phyloP scores from a whole-genome alignment of 805 yeast genomes.

The Starmerella floris region DNA sequence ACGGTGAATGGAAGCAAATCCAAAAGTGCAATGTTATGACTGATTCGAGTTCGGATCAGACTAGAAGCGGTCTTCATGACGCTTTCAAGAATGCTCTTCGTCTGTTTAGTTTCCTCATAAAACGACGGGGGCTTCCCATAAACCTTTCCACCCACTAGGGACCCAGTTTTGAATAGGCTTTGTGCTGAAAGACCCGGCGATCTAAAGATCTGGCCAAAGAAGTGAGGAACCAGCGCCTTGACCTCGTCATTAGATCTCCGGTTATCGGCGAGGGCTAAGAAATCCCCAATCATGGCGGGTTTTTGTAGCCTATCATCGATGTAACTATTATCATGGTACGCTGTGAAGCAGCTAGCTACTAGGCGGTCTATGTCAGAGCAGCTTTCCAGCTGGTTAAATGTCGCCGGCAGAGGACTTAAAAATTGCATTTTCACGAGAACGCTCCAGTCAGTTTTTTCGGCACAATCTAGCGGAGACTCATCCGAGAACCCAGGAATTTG shows the following conservation, averaged over 20 bases:
- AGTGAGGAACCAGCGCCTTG: slow-evolving; percentile 31
- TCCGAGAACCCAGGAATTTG: neutral
- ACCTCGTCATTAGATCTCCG: slow-evolving; percentile 8
- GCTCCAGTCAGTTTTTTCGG: slow-evolving; percentile 30
- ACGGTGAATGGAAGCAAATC: slow-evolving; percentile 27
- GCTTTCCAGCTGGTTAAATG: slow-evolving; percentile 36
- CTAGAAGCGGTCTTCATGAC: slow-evolving; percentile 19
- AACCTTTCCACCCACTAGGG: slow-evolving; percentile 4
- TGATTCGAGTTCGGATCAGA: slow-evolving; percentile 11
- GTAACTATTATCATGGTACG: slow-evolving; percentile 47
- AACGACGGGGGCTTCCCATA: slow-evolving; percentile 14
- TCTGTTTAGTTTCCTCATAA: slow-evolving; percentile 24
- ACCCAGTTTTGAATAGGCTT: neutral
- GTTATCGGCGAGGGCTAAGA: slow-evolving; percentile 60
- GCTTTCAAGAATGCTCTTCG: slow-evolving; percentile 25
- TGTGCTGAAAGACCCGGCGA: slow-evolving; percentile 24
- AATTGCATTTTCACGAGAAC: slow-evolving; percentile 50
- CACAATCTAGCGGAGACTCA: neutral
- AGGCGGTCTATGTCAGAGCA: slow-evolving; percentile 49
- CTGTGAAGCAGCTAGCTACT: slow-evolving; percentile 51
- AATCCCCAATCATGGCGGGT: slow-evolving; percentile 54
- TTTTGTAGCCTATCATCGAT: slow-evolving; percentile 37
- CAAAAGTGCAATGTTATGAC: slow-evolving; percentile 8
- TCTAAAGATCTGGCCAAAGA: slow-evolving; percentile 49
- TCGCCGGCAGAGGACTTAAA: slow-evolving; percentile 37